Conservation (phyloP, 768 basidiomycete genomes). For the Kwoniella dendrophila region DNA sequence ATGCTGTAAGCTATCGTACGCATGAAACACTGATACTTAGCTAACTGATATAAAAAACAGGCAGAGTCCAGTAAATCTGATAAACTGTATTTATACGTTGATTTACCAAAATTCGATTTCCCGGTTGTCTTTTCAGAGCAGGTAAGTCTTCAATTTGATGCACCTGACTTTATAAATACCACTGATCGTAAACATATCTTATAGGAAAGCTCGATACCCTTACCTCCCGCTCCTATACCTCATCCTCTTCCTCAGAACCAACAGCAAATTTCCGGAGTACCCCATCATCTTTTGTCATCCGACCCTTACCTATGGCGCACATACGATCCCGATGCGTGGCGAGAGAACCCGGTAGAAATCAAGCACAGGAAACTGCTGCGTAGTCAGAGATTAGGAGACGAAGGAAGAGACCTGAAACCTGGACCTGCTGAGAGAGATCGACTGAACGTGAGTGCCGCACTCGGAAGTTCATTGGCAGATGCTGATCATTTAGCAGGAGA, state of each 20-base stretch:
- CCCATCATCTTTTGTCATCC: slow-evolving; percentile 59
- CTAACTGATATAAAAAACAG: slow-evolving; percentile 57
- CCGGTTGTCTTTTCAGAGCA: slow-evolving; percentile 94
- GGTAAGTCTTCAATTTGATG: slow-evolving; percentile 58
- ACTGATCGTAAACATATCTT: slow-evolving; percentile 1
- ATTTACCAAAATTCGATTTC: slow-evolving; percentile 94
- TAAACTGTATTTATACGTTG: slow-evolving; percentile 93
- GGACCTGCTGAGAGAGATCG: slow-evolving; percentile 95
- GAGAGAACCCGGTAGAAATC: slow-evolving; percentile 96
- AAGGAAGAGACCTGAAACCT: slow-evolving; percentile 93
- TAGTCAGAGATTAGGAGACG: slow-evolving; percentile 90
- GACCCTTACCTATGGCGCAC: slow-evolving; percentile 83
- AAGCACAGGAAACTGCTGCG: slow-evolving; percentile 92
- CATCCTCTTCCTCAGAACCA: slow-evolving; percentile 35
- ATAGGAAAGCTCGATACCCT: slow-evolving; percentile 47
- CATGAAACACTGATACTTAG: background rate
- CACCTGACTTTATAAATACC: background rate
- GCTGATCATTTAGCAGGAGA: slow-evolving; percentile 62
- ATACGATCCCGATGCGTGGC: slow-evolving; percentile 82
- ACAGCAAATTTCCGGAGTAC: slow-evolving; percentile 39
- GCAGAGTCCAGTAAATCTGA: slow-evolving; percentile 88
- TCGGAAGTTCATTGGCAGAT: background rate
- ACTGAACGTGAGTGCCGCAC: slow-evolving; percentile 67
- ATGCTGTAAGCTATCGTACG: slow-evolving; percentile 65
- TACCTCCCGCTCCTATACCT: slow-evolving; percentile 44